Percentiles rank a stretch among this genome's conserved stretches.
Conservation (phyloP, 305 asterid genomes). For the Plantago coronopus region DNA sequence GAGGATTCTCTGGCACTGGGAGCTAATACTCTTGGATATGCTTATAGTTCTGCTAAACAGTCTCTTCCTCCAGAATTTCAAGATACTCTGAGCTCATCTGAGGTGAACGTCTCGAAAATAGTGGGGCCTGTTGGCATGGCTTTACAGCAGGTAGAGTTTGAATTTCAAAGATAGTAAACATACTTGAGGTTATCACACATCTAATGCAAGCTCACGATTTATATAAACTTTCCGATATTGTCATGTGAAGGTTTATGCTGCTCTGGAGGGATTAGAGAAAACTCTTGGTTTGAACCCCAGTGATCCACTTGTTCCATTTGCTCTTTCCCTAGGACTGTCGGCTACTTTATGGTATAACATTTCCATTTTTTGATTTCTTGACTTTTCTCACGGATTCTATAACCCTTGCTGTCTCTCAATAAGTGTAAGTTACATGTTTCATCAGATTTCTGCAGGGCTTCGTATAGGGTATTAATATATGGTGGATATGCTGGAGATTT, state of each 20-base stretch:
- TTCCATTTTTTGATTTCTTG: slow-evolving; percentile 20
- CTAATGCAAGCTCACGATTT: neutral
- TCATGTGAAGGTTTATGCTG: slow-evolving; percentile 49
- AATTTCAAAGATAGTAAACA: neutral
- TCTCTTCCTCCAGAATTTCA: slow-evolving; percentile 63
- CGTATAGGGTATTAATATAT: slow-evolving; percentile 67
- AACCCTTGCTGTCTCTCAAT: slow-evolving; percentile 20
- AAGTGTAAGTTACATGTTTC: slow-evolving; percentile 63
- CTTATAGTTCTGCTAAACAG: slow-evolving; percentile 59
- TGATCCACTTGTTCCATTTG: slow-evolving; percentile 68
- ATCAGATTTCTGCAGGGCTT: slow-evolving; percentile 98
- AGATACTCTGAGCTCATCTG: slow-evolving; percentile 49
- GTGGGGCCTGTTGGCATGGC: slow-evolving; percentile 53
- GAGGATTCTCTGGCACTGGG: slow-evolving; percentile 60
- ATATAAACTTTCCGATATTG: slow-evolving; percentile 8
- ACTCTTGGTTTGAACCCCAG: slow-evolving; percentile 69
- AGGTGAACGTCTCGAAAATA: slow-evolving; percentile 38
- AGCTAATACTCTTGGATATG: slow-evolving; percentile 51
- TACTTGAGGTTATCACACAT: neutral
- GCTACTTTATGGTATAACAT: slow-evolving; percentile 67
- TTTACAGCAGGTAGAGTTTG: slow-evolving; percentile 52
- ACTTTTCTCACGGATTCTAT: slow-evolving; percentile 14
- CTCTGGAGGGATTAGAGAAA: slow-evolving; percentile 58
- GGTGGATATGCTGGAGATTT: slow-evolving; percentile 95
- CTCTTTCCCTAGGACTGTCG: slow-evolving; percentile 62